These are phyloP conservation scores for Rubroboletus pulcherrimus DNA, from an alignment of 768 basidiomycete genomes.

Conservation along the genomic window DNA sequence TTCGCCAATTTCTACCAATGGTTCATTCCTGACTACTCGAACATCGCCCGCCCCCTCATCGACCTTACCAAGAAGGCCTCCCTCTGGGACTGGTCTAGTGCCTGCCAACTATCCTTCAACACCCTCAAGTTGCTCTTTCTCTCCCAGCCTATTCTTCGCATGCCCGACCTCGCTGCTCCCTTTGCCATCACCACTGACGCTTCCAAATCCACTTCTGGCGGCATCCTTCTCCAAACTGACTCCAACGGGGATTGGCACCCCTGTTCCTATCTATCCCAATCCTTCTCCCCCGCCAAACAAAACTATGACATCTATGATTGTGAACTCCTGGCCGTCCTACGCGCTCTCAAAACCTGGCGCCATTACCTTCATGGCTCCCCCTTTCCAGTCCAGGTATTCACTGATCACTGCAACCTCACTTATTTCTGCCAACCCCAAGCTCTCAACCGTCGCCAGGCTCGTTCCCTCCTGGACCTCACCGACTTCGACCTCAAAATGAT, in stretches of 20 bases:
- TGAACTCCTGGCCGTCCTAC: neutral
- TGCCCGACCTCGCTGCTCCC: neutral
- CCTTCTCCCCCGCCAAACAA: rapidly evolving
- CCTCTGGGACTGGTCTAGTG: too few species aligned
- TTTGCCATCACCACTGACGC: too few species aligned
- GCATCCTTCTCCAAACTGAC: rapidly evolving
- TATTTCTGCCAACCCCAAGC: neutral
- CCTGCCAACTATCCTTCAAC: too few species aligned
- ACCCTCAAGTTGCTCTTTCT: rapidly evolving
- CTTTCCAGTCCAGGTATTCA: neutral
- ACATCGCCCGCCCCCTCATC: too few species aligned
- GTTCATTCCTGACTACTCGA: too few species aligned
- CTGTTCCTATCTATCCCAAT: neutral
- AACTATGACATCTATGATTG: neutral
- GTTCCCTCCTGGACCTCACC: neutral
- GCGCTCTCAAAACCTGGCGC: neutral
- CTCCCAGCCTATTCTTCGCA: neutral
- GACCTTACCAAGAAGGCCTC: neutral
- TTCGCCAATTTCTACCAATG: too few species aligned
- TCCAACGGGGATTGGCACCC: neutral
- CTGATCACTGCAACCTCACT: neutral
- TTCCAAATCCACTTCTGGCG: rapidly evolving
- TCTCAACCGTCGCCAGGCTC: neutral
- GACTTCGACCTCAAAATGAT: neutral
- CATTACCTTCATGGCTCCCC: neutral